Base-by-base conservation (phyloP, 2,329 filamentous ascomycete species). In the Colletotrichum australisinense region DNA sequence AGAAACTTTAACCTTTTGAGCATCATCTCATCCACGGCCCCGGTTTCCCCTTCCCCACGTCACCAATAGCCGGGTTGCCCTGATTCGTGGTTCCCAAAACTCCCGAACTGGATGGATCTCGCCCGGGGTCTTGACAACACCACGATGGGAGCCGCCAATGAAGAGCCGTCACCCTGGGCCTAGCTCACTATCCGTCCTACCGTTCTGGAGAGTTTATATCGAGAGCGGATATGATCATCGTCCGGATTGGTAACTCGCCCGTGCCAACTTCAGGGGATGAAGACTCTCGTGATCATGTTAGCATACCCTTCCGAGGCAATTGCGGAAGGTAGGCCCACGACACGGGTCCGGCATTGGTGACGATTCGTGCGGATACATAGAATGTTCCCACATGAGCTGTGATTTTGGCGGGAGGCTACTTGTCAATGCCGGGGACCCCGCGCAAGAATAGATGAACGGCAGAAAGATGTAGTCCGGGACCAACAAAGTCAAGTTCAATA, bases 11-110 rank as follows among this genome's bases (percentile, higher is more conserved):
- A 55, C 19, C 5, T 5, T 6, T 56, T 19, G 14, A 14, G 26
- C 52, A 24, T 52, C 35, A 24, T 46, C 4, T 16, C 32, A 22
- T 56, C 35, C 38, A 5, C 6, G 12, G n/a, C 28, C 53, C 59
- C 14, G n/a, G 66, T 28, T 24, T n/a, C 28, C 11, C 30, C 58
- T 28, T 24, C 52, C 38, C 16, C 30, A 9, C 12, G 26, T 53
- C 60, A 7, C 24, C 59, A 56, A 19, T 49, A 63, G 28, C 66
- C 66, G 66, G 65, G 53, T 59, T 24, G n/a, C 32, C 65, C 66
- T 72, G 70, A 73, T 73, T 73, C 70, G 70, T 73, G 70, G 70
- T 73, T 73, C 66, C 38, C 57, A 12, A 32, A 64, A 28, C 24
- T 46, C 64, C 64, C 53, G 62, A 55, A 19, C n/a, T 32, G 24